Evolutionary conservation across 108 stramenopile species (phyloP), one percentile per base, ranked within the genome.

Genomic region (Nitzschia inconspicua): DNA sequence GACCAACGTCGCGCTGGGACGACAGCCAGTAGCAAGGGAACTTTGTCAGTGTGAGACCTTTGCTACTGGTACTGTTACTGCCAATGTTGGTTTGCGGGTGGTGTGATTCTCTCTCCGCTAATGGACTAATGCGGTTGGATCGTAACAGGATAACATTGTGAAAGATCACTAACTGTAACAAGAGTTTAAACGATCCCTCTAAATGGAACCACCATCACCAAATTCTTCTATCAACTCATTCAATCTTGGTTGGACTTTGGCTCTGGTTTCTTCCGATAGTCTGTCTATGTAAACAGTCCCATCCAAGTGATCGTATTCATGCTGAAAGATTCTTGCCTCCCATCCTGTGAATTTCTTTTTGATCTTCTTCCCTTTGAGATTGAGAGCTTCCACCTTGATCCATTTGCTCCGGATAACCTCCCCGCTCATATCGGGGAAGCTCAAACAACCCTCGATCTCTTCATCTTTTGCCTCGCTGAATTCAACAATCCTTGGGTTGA

Each of bases 221-320:
- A 79, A 87, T 35, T 84, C 75, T 55, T 72, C 59, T 55, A 91
- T 72, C 18, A 94, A 39, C 60, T 85, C 78, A 43, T 89, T 73
- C 51, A 94, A 54, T 51, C 47, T 44, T 26, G 77, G 79, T 56
- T 88, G 76, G 0, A 89, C 82, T 30, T 76, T 59, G 36, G 57
- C 60, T 52, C 75, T 61, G 13, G 63, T 85, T 41, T 94, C 80
- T 25, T 85, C 76, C 14, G 71, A 36, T 42, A 94, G 60, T 63
- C 89, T 65, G 75, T 94, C 93, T 47, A 87, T 75, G 65, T 89
- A 91, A 22, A 89, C 85, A 1, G 62, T 58, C 8, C 89, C 93
- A 64, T 97, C 95, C 43, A 98, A 72, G 76, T 98, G 97, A 75
- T 98, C 97, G 58, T 96, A 98, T 70, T 98, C 97, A 60, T 98